These are phyloP conservation scores for Cicer cuneatum DNA, from an alignment of 306 rosid species.

Conservation along the genomic window DNA sequence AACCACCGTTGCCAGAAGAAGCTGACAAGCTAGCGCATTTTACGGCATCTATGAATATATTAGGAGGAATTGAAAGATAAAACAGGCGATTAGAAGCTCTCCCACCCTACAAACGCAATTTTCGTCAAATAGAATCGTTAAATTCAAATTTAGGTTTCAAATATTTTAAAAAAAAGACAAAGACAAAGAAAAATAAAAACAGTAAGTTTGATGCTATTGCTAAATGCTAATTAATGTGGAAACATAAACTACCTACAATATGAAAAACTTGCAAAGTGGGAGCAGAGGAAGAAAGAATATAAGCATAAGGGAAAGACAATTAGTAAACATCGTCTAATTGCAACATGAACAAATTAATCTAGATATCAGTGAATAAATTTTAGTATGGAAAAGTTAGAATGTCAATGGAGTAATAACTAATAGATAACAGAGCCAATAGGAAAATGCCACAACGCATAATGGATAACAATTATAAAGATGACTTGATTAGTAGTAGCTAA, in stretches of 20 bases:
- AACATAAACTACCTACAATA: conserved; percentile 8
- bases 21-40: conserved; percentile 81
- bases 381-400: no score
- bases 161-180: background rate
- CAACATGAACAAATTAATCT: conserved; percentile 1
- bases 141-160: conserved; percentile 5
- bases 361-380: background rate
- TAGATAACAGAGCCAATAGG: no score
- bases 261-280: conserved; percentile 16
- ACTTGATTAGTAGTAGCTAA: no score
- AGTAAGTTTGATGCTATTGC: background rate
- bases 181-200: background rate
- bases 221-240: background rate
- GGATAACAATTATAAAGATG: no score
- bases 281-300: conserved; percentile 9
- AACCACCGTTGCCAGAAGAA: conserved; percentile 86
- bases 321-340: background rate
- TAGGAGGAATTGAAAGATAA: conserved; percentile 91
- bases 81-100: conserved; percentile 84
- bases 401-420: no score
- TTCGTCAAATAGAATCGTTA: conserved; percentile 39
- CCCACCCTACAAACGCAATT: conserved; percentile 67
- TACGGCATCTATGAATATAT: conserved; percentile 81
- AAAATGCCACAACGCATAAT: no score
- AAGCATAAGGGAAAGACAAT: conserved; percentile 19